Conservation (phyloP, 176 grass and related monocot species). For the Leersia perrieri region DNA sequence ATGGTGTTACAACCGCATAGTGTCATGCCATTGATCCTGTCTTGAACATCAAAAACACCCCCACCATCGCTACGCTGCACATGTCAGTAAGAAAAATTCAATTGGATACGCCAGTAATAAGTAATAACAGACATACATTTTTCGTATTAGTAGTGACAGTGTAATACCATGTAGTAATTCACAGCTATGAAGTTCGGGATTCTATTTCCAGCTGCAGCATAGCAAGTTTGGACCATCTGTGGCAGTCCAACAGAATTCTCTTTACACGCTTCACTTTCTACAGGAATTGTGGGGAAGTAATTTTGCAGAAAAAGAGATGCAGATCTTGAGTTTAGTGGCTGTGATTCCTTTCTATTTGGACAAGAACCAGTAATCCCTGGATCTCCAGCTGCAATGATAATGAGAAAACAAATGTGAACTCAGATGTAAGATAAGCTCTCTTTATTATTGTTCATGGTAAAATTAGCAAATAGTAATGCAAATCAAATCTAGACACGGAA, state of each 20-base stretch:
- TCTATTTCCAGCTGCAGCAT: conserved; percentile 81
- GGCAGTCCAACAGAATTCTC: conserved; percentile 79
- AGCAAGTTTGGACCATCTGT: conserved; percentile 88
- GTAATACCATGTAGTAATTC: conserved; percentile 95
- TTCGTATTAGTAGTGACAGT: neutral
- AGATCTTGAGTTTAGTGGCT: conserved; percentile 74
- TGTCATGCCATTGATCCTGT: conserved; percentile 81
- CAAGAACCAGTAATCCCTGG: conserved; percentile 81
- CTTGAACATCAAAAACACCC: conserved; percentile 87
- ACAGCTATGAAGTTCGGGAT: conserved; percentile 90
- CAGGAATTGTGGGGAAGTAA: conserved; percentile 83
- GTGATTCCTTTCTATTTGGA: conserved; percentile 94
- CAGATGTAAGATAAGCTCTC: neutral
- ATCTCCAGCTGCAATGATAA: conserved; percentile 82
- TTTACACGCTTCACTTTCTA: conserved; percentile 88
- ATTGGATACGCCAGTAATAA: neutral
- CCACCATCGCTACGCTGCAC: conserved; percentile 82
- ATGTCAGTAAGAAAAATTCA: conserved; percentile 29
- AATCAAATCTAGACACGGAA: neutral
- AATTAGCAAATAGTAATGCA: conserved; percentile 13
- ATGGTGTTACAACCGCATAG: conserved; percentile 80
- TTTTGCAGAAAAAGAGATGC: conserved; percentile 89
- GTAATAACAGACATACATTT: neutral
- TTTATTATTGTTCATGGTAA: neutral
- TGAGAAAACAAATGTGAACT: conserved; percentile 6